Percentiles rank a stretch among this genome's conserved stretches.
Evolutionary conservation across 2,329 filamentous ascomycete species (phyloP).

Genomic region (Xylariaceae sp.): DNA sequence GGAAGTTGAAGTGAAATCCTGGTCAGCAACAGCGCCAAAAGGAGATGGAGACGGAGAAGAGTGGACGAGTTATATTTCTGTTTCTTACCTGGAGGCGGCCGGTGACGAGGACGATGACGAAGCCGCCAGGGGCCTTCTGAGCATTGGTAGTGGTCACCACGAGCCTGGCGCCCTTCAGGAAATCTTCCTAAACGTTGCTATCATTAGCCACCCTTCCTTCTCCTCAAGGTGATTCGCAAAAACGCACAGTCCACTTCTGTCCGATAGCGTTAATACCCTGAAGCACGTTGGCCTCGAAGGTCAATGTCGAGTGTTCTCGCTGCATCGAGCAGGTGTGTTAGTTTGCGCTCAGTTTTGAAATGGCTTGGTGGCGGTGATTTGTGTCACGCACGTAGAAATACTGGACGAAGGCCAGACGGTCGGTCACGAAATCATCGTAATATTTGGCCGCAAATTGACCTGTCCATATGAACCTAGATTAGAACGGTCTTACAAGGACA

Average conservation of each 20-base stretch:
- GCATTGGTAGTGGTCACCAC: conserved; percentile 72
- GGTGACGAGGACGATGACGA: conserved; percentile 82
- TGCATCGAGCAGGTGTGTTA: conserved; percentile 37
- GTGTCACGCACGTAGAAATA: conserved; percentile 20
- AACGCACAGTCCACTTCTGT: conserved; percentile 73
- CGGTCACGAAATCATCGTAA: conserved; percentile 14
- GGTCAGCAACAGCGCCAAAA: conserved; percentile 6
- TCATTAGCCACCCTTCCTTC: no score
- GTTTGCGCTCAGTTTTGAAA: no score
- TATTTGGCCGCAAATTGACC: conserved; percentile 18
- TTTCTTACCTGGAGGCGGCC: conserved; percentile 55
- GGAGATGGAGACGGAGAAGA: no score
- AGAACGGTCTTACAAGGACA: no score
- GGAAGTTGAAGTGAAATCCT: no score
- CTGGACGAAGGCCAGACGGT: conserved; percentile 14
- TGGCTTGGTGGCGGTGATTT: no score
- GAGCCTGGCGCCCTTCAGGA: conserved; percentile 23
- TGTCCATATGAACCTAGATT: no score
- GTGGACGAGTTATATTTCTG: background rate
- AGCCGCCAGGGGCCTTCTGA: conserved; percentile 66
- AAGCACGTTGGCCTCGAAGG: conserved; percentile 70
- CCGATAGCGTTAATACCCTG: conserved; percentile 62
- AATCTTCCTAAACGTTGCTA: conserved; percentile 12
- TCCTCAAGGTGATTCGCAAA: background rate
- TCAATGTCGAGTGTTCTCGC: conserved; percentile 85